Conservation (phyloP, 2,329 filamentous ascomycete species). For the Zelopaecilomyces penicillatus region DNA sequence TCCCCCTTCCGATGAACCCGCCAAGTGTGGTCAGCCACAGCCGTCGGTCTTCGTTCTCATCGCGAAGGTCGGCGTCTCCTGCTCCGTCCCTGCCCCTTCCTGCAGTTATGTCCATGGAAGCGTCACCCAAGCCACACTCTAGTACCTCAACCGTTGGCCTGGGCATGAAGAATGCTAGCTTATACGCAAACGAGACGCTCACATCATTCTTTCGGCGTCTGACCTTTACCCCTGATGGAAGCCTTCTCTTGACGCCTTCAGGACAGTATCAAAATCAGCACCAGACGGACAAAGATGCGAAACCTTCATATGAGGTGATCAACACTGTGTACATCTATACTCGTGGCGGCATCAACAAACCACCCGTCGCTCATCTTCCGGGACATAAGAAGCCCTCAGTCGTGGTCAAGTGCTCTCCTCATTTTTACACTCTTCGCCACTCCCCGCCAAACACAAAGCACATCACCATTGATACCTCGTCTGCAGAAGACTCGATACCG, state of each 20-base stretch:
- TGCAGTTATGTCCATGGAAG: slow-evolving; percentile 87
- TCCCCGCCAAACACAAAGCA: slow-evolving; percentile 63
- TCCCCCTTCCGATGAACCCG: slow-evolving; percentile 91
- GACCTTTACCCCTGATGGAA: slow-evolving; percentile 92
- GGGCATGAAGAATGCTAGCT: slow-evolving; percentile 72
- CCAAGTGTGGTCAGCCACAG: slow-evolving; percentile 83
- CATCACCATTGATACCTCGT: slow-evolving; percentile 92
- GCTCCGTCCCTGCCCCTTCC: slow-evolving; percentile 89
- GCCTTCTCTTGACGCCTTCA: slow-evolving; percentile 84
- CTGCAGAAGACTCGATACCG: slow-evolving; percentile 72
- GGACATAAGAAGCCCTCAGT: slow-evolving; percentile 98
- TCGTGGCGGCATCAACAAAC: slow-evolving; percentile 89
- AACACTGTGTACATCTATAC: slow-evolving; percentile 99
- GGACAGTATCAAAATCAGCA: slow-evolving; percentile 87
- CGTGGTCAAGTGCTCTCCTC: slow-evolving; percentile 85
- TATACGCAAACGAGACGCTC: slow-evolving; percentile 94
- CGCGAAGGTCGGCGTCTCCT: slow-evolving; percentile 80
- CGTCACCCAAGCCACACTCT: slow-evolving; percentile 70
- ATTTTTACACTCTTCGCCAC: slow-evolving; percentile 75
- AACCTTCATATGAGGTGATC: slow-evolving; percentile 74
- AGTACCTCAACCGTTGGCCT: slow-evolving; percentile 43
- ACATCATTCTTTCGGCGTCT: slow-evolving; percentile 94
- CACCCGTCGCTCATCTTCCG: slow-evolving; percentile 86
- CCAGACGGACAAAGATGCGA: slow-evolving; percentile 55
- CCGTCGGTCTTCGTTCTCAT: slow-evolving; percentile 87